Evolutionary conservation across 1,284 basidiomycete genomes (phyloP).

Genomic region (Ustilago crameri): DNA sequence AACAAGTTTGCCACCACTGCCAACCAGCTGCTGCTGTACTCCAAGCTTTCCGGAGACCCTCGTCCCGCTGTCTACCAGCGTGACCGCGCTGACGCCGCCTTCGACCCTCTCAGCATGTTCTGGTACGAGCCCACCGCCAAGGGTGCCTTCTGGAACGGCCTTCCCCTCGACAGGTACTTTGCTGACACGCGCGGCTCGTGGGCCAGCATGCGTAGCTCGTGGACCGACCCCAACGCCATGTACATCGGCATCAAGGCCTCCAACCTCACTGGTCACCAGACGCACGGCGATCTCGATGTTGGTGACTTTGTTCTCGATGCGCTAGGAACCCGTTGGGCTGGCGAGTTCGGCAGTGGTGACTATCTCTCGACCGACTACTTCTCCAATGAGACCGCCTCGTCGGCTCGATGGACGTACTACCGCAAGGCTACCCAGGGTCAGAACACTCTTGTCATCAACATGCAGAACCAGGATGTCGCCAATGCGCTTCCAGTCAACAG

Average conservation of each 20-base stretch:
- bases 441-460: conserved; percentile 87
- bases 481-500: conserved; percentile 74
- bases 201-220: conserved; percentile 88
- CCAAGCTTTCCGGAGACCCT: conserved; percentile 70
- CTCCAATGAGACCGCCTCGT: conserved; percentile 47
- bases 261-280: conserved; percentile 77
- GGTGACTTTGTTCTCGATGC: conserved; percentile 97
- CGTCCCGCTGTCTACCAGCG: conserved; percentile 88
- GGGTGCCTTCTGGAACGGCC: conserved; percentile 91
- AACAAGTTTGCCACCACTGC: conserved; percentile 82
- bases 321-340: conserved; percentile 92
- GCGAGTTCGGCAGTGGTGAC: conserved; percentile 89
- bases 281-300: conserved; percentile 90
- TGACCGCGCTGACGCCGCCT: conserved; percentile 81
- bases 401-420: conserved; percentile 72
- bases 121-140: conserved; percentile 88
- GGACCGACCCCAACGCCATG: conserved; percentile 86
- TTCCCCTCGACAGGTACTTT: conserved; percentile 85
- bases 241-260: conserved; percentile 91
- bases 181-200: conserved; percentile 75
- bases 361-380: conserved; percentile 73
- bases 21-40: conserved; percentile 63
- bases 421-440: conserved; percentile 96
- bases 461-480: conserved; percentile 81
- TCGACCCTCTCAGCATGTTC: conserved; percentile 94